Conservation (phyloP, 257 asterid genomes). For the Solanum chilense region DNA sequence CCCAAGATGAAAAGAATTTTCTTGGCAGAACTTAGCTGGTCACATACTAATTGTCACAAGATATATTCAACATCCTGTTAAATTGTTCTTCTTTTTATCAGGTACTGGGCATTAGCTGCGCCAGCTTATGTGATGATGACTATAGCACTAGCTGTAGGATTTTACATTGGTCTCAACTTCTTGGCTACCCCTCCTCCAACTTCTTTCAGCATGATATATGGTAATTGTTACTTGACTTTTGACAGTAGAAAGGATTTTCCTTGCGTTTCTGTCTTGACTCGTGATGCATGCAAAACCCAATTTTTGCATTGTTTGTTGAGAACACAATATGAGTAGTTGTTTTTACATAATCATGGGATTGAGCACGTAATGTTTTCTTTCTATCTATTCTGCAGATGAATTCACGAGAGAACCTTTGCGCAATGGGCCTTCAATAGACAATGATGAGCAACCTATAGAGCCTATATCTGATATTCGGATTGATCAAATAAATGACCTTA, state of each 20-base stretch:
- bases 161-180: conserved; percentile 71
- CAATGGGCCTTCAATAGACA: conserved; percentile 17
- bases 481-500: conserved; percentile 42
- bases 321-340: not conserved
- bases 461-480: conserved; percentile 74
- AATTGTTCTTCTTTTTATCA: conserved; percentile 15
- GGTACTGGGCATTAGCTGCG: conserved; percentile 85
- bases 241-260: not conserved
- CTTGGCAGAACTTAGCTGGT: not conserved
- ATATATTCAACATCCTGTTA: not conserved
- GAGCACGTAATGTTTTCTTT: not conserved
- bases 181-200: conserved; percentile 82
- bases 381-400: conserved; percentile 49
- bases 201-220: conserved; percentile 58
- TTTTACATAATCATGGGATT: not conserved
- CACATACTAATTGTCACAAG: not conserved
- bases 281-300: not conserved
- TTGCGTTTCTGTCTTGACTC: not conserved
- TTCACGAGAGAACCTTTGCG: conserved; percentile 57
- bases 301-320: not conserved
- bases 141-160: conserved; percentile 39
- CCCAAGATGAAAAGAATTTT: not conserved
- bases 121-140: conserved; percentile 67
- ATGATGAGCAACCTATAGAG: conserved; percentile 76
- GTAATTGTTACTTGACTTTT: conserved; percentile 14